These are phyloP conservation scores for Lepiota brunneoincarnata DNA, from an alignment of 768 basidiomycete species.

Conservation along the genomic window DNA sequence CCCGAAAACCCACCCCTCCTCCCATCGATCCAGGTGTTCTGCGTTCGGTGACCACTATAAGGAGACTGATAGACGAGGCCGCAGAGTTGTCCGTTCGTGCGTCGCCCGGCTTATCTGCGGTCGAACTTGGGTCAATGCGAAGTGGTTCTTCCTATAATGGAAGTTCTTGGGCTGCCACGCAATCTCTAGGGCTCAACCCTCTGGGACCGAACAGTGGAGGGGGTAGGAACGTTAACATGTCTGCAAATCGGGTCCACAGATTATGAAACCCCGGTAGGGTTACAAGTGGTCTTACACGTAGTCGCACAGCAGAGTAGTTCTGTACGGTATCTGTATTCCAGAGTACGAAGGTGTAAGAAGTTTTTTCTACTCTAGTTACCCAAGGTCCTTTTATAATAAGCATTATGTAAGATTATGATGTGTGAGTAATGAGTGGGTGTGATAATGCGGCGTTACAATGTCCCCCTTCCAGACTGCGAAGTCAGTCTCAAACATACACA, in stretches of 20 bases:
- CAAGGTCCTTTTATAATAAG: too few species aligned
- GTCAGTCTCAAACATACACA: too few species aligned
- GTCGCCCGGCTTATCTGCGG: conserved; percentile 76
- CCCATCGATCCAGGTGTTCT: conserved; percentile 91
- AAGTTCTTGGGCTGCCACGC: conserved; percentile 60
- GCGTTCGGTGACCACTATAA: conserved; percentile 68
- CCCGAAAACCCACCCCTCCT: conserved; percentile 73
- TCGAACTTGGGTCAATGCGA: conserved; percentile 68
- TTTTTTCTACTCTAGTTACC: too few species aligned
- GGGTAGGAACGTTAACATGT: conserved; percentile 80
- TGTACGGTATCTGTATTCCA: too few species aligned
- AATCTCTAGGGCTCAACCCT: conserved; percentile 62
- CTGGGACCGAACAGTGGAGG: conserved; percentile 45
- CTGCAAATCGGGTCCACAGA: conserved; percentile 78
- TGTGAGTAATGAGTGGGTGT: too few species aligned
- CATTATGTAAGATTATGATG: too few species aligned
- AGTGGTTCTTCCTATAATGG: conserved; percentile 37
- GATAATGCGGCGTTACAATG: too few species aligned
- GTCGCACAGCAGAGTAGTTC: too few species aligned
- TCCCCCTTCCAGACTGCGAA: too few species aligned
- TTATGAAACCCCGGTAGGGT: too few species aligned
- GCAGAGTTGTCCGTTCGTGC: conserved; percentile 87
- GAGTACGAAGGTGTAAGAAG: too few species aligned
- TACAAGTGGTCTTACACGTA: too few species aligned
- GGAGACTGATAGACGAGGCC: conserved; percentile 85